phyloP scores from a whole-genome alignment of 306 rosid genomes.

The Cotoneaster glaucophyllus region DNA sequence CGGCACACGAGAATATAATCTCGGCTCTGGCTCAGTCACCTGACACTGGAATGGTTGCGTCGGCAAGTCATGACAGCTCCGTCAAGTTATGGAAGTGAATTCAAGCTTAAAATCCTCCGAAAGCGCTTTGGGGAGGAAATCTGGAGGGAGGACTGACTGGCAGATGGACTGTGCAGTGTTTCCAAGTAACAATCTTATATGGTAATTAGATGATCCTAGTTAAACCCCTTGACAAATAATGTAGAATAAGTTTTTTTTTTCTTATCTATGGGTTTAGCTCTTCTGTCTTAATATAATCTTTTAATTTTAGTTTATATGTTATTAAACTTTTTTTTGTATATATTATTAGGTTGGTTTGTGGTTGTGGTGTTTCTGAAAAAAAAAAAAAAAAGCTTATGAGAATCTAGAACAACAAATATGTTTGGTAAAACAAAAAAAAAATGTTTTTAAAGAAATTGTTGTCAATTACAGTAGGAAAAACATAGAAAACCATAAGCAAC shows the following conservation, averaged over 20 bases:
- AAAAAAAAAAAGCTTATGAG: no score
- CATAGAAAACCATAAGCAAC: no score
- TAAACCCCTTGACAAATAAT: neutral
- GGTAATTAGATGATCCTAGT: neutral
- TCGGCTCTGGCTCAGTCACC: constrained; percentile 81
- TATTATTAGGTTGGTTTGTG: no score
- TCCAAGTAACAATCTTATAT: neutral
- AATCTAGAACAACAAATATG: no score
- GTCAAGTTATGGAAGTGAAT: constrained; percentile 84
- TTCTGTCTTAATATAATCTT: neutral
- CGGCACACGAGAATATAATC: constrained; percentile 71
- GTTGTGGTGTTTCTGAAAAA: no score
- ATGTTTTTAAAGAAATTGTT: no score
- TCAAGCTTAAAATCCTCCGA: constrained; percentile 10
- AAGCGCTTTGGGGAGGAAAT: constrained; percentile 8
- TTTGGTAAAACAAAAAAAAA: no score
- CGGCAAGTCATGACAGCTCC: constrained; percentile 79
- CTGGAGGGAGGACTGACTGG: neutral
- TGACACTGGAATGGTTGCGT: constrained; percentile 75
- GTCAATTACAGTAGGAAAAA: no score
- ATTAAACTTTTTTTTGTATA: no score
- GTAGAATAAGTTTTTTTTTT: neutral
- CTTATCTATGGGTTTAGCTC: neutral
- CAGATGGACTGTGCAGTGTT: neutral
- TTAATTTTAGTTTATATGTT: neutral